Conservation (phyloP, 345 rosid species). For the Jatropha curcas region DNA sequence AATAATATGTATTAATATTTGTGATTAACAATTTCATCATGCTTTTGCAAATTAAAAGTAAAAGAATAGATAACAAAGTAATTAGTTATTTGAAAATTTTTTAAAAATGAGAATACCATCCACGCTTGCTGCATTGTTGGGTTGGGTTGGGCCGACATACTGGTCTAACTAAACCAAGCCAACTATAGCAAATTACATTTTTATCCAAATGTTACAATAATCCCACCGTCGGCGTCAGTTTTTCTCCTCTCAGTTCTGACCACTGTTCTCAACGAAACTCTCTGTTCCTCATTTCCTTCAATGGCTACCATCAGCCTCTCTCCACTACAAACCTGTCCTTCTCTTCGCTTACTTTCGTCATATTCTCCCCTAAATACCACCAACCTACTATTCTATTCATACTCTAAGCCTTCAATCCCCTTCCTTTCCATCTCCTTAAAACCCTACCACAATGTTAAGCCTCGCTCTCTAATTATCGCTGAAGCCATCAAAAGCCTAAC, state of each 20-base stretch:
- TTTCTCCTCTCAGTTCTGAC: neutral
- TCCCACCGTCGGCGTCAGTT: neutral
- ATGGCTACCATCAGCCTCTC: conserved; percentile 56
- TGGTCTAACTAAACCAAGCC: neutral
- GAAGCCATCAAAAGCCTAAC: conserved; percentile 52
- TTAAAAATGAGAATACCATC: neutral
- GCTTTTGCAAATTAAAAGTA: no score
- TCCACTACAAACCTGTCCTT: conserved; percentile 36
- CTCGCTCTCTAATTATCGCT: conserved; percentile 39
- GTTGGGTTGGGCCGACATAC: no score
- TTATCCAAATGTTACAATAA: no score
- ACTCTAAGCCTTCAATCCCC: conserved; percentile 32
- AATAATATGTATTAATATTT: no score
- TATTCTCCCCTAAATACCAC: conserved; percentile 44
- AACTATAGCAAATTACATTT: no score
- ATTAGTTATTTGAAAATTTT: no score
- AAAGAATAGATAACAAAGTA: no score
- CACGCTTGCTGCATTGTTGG: neutral
- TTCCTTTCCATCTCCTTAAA: conserved; percentile 42
- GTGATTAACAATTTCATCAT: no score
- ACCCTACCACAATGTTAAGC: conserved; percentile 24
- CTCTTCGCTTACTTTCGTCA: conserved; percentile 30
- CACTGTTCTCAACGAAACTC: neutral
- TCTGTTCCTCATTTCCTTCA: neutral
- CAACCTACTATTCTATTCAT: conserved; percentile 40